Percentiles rank a stretch among this genome's conserved stretches.
phyloP scores from a whole-genome alignment of 2,329 filamentous ascomycete genomes.

The Cytospora paraplurivora region DNA sequence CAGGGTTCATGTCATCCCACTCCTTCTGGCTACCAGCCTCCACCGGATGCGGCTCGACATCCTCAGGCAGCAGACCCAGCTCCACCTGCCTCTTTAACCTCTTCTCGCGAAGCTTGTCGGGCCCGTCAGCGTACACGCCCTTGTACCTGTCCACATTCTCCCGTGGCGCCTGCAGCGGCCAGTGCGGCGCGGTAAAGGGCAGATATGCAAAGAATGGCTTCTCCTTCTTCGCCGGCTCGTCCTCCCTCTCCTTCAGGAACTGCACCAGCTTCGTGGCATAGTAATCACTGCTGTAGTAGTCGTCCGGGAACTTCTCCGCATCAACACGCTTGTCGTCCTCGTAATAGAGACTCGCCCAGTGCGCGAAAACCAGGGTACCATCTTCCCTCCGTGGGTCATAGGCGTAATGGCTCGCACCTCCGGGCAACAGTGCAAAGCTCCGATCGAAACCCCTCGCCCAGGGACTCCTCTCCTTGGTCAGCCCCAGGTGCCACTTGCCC shows the following conservation, averaged over 20 bases:
- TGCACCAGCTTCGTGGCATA: slow-evolving; percentile 55
- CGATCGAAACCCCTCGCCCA: slow-evolving; percentile 60
- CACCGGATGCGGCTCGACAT: slow-evolving; percentile 47
- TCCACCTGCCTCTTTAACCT: slow-evolving; percentile 58
- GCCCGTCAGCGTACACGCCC: slow-evolving; percentile 62
- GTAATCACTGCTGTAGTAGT: slow-evolving; percentile 53
- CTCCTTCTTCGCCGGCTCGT: slow-evolving; percentile 35
- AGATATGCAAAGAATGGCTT: slow-evolving; percentile 61
- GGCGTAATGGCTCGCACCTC: slow-evolving; percentile 58
- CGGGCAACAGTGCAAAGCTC: slow-evolving; percentile 62
- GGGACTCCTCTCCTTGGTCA: slow-evolving; percentile 58
- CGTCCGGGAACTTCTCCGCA: slow-evolving; percentile 47
- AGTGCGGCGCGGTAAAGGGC: slow-evolving; percentile 64
- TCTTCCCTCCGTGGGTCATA: slow-evolving; percentile 47
- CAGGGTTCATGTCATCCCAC: slow-evolving; percentile 49
- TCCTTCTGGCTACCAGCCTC: slow-evolving; percentile 51
- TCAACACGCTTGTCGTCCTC: neutral
- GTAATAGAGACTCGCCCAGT: neutral
- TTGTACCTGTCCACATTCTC: slow-evolving; percentile 51
- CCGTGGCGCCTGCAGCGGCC: slow-evolving; percentile 61
- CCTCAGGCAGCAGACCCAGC: slow-evolving; percentile 48
- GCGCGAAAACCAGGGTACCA: neutral
- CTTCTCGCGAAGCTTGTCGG: slow-evolving; percentile 55
- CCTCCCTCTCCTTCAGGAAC: slow-evolving; percentile 52
- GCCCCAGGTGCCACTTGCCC: slow-evolving; percentile 44